Base-by-base conservation (phyloP, 2,329 filamentous ascomycete species). In the Apiospora rasikravindrae region DNA sequence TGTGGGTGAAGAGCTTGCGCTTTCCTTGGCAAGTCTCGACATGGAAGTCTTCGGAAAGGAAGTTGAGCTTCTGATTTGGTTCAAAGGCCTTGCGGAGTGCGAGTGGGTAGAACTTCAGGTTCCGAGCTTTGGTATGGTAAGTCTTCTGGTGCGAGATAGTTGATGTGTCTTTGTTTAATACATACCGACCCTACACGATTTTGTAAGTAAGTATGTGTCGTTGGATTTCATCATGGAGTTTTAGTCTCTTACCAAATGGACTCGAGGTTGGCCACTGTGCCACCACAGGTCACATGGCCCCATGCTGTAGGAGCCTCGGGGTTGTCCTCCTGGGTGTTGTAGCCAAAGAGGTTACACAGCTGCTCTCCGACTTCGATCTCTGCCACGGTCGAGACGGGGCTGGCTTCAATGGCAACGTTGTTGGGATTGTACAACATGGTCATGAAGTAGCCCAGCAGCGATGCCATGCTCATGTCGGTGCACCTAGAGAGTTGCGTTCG, bases 341-440 rank as follows among this genome's bases (percentile, higher is more conserved):
- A 87, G 0, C 85, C 85, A 45, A 87, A 83, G 40, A 87, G 73
- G 3, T 83, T 76, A 53, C 84, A 86, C 16, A 87, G 77, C 70
- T 87, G 82, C 71, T 85, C 75, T 0, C 85, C 85, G 1, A 84
- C 85, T 51, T 82, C 78, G 6, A 84, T 81, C 73, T 87, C 86
- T 4, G 83, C 80, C 2, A 84, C 71, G 0, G 84, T 87, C 0
- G 84, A 83, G 16, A 86, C 74, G 0, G 85, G 85, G 57, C 84
- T 86, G 1, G 82, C 84, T 72, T 87, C 85, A 0, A 85, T 75
- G 1, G 84, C 79, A 1, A 87, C 82, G 47, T 87, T 87, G 77
- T 87, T 87, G 0, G 85, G 84, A 67, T 87, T 86, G 72, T 86
- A 87, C 33, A 87, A 45, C 85, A 87, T 87, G 0, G 84, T 85